Evolutionary conservation across 1,139 yeast species (phyloP).

Genomic region (Taphrina wiesneri): DNA sequence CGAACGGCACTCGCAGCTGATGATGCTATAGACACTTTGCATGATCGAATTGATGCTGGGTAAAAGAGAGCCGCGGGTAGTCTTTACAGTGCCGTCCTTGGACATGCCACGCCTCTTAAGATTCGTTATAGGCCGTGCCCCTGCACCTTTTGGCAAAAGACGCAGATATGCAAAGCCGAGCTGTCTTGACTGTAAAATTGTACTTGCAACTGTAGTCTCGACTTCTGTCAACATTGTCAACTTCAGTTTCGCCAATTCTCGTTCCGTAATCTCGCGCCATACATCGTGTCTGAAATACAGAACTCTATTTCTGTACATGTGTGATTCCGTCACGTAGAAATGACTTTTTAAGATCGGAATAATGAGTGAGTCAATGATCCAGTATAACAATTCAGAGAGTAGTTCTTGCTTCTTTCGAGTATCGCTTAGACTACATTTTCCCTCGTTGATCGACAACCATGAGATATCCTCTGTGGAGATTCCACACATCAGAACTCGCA

Average conservation of each 20-base stretch:
- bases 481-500: conserved; percentile 44
- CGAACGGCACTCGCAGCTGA: conserved; percentile 38
- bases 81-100: neutral
- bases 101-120: conserved; percentile 38
- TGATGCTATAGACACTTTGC: conserved; percentile 27
- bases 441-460: conserved; percentile 50
- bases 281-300: conserved; percentile 59
- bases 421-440: conserved; percentile 38
- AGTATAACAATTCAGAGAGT: conserved; percentile 53
- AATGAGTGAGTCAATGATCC: conserved; percentile 60
- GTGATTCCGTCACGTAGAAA: conserved; percentile 68
- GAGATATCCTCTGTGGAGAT: conserved; percentile 49
- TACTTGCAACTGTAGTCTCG: conserved; percentile 6
- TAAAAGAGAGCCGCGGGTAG: neutral
- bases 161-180: conserved; percentile 42
- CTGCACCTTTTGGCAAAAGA: conserved; percentile 42
- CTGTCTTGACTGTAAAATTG: neutral
- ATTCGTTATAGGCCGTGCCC: conserved; percentile 43
- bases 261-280: conserved; percentile 56
- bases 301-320: conserved; percentile 48
- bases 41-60: conserved; percentile 35
- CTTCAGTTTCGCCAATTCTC: conserved; percentile 39
- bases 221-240: conserved; percentile 39
- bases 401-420: conserved; percentile 42
- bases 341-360: conserved; percentile 54